phyloP scores from a whole-genome alignment of 768 basidiomycete species.

The Ramaria sp. region DNA sequence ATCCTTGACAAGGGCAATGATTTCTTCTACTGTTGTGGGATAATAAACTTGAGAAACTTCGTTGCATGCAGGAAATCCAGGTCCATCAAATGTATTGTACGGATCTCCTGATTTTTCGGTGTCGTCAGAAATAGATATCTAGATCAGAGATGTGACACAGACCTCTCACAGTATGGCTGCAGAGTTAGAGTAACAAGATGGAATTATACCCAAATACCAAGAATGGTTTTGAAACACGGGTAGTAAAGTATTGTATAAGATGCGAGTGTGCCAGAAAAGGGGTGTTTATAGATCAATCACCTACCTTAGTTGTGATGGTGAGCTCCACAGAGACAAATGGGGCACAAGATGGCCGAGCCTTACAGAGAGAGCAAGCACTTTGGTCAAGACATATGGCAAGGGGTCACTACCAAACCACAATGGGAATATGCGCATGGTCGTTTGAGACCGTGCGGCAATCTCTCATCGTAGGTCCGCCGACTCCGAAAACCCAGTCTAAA shows the following conservation, averaged over 20 bases:
- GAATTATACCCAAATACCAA: no score
- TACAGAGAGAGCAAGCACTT: background rate
- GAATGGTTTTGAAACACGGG: no score
- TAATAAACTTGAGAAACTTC: slow-evolving; percentile 7
- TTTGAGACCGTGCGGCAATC: no score
- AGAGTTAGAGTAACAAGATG: background rate
- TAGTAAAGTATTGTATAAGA: no score
- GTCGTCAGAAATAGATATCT: background rate
- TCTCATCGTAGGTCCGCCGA: no score
- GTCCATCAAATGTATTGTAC: slow-evolving; percentile 10
- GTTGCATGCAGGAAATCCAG: slow-evolving; percentile 10
- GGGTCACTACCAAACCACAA: background rate
- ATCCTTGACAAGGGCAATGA: slow-evolving; percentile 7
- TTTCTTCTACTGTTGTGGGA: slow-evolving; percentile 8
- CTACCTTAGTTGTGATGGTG: no score
- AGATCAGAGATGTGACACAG: background rate
- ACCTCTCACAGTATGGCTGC: background rate
- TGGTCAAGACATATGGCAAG: background rate
- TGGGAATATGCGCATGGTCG: background rate
- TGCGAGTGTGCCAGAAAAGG: no score
- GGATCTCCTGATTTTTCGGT: background rate
- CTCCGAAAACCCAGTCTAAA: no score
- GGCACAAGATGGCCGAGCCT: background rate
- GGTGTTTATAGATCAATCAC: no score
- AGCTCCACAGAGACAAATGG: background rate